Evolutionary conservation across 306 rosid species (phyloP), one percentile per base, ranked within the genome.

Genomic region (Rosa rugosa): DNA sequence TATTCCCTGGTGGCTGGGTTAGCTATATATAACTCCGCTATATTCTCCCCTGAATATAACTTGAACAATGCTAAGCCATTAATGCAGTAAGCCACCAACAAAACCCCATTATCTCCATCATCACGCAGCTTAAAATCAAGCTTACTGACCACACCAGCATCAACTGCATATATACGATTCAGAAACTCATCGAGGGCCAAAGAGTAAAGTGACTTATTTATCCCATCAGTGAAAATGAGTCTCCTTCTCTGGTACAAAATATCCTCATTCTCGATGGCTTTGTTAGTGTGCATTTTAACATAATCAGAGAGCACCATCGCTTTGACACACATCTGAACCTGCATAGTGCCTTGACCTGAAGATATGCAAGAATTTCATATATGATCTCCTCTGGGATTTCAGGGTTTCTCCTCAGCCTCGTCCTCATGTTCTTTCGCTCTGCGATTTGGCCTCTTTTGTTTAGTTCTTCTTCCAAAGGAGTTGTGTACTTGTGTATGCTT

Each of bases 211-310:
- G 50, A 68, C 50, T 22, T 20, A 11, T n/a, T 13, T 41, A 2
- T 14, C 53, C 2, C 31, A 42, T n/a, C 17, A 41, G 51, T 42
- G 23, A 68, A 68, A 2, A 42, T 10, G 12, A 68, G 51, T 14
- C 50, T 68, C 16, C 53, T 25, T 44, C 53, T 68, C 13, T 68
- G 72, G 4, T n/a, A 5, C 54, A 45, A 22, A 12, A 70, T 18
- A 23, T 70, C 74, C 51, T 70, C 54, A 70, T 70, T 23, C 54
- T 69, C 73, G 6, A 45, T 2, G 74, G 51, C 17, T 68, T 68
- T n/a, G 17, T 11, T 68, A 20, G 5, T 16, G 36, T 68, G 50
- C 31, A 45, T 13, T 46, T 22, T 45, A 42, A 68, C 51, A n/a
- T 42, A 68, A 11, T 23, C 2, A 25, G 40, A 46, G 53, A 68